A percentile compares a stretch with the other conserved stretches of the same genome.
Evolutionary conservation across 148 eudicot genomes (phyloP).

Genomic region (Vaccinium darrowii): DNA sequence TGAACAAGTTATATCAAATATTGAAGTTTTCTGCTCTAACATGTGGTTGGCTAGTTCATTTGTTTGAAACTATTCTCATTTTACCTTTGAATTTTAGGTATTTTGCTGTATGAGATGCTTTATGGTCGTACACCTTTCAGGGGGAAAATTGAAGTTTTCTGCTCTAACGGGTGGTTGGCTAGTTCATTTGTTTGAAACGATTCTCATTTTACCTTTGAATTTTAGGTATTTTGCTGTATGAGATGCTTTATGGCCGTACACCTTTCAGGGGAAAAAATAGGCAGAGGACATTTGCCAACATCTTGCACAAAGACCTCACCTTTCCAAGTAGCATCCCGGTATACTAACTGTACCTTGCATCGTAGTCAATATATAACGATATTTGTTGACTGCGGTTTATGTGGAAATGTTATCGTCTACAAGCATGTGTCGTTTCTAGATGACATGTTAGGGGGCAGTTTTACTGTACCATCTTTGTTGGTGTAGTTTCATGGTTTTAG

Average conservation of each 20-base stretch:
- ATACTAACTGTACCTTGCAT: constrained; percentile 14
- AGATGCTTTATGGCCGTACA: constrained; percentile 98
- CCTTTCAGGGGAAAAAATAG: constrained; percentile 96
- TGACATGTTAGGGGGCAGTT: neutral
- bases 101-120: constrained; percentile 89
- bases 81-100: constrained; percentile 44
- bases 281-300: constrained; percentile 88
- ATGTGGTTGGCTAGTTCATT: neutral
- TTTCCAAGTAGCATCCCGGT: constrained; percentile 98
- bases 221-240: constrained; percentile 79
- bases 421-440: neutral
- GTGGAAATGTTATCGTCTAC: neutral
- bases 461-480: neutral
- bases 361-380: neutral
- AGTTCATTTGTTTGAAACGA: neutral
- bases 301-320: constrained; percentile 88
- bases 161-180: neutral
- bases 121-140: constrained; percentile 98
- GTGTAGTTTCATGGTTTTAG: neutral
- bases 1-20: neutral
- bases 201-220: constrained; percentile 17
- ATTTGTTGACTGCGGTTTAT: neutral
- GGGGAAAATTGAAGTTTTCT: constrained; percentile 47
- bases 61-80: constrained; percentile 2
- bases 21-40: neutral